phyloP scores from a whole-genome alignment of 73 alveolate species.

The Tetrahymena elliotti region DNA sequence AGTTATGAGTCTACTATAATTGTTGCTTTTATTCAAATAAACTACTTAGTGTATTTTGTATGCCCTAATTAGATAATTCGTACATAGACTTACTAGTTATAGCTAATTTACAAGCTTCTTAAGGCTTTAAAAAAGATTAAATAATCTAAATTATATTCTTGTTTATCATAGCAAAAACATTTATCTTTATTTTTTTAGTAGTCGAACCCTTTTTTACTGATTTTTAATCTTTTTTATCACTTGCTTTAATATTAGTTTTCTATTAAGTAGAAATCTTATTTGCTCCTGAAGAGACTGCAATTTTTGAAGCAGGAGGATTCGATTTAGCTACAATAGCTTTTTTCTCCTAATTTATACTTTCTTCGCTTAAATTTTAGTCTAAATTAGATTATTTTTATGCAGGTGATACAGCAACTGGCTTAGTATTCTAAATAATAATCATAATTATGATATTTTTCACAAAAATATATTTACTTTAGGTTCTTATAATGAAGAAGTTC shows the following conservation, averaged over 20 bases:
- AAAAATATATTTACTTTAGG: too few relatives aligned
- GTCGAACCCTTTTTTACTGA: neutral
- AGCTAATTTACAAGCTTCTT: neutral
- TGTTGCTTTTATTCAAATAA: neutral
- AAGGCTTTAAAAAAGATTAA: neutral
- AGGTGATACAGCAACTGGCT: neutral
- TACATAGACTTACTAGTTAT: neutral
- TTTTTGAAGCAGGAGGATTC: neutral
- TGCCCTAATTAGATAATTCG: neutral
- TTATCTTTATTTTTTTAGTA: too few relatives aligned
- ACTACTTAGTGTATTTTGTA: neutral
- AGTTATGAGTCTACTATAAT: neutral
- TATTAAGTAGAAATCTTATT: neutral
- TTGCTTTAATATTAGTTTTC: neutral
- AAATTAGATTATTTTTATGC: neutral
- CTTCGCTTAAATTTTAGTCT: too few relatives aligned
- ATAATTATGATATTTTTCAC: neutral
- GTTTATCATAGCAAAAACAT: neutral
- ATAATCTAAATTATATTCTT: neutral
- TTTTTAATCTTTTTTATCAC: neutral
- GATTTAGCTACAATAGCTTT: neutral
- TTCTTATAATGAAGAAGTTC: neutral
- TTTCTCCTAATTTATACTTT: neutral
- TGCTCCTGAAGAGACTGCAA: neutral
- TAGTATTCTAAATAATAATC: neutral